A percentile compares a stretch with the other conserved stretches of the same genome.
Conservation (phyloP, 208 protist genomes). For the Naegleria gruberi region DNA sequence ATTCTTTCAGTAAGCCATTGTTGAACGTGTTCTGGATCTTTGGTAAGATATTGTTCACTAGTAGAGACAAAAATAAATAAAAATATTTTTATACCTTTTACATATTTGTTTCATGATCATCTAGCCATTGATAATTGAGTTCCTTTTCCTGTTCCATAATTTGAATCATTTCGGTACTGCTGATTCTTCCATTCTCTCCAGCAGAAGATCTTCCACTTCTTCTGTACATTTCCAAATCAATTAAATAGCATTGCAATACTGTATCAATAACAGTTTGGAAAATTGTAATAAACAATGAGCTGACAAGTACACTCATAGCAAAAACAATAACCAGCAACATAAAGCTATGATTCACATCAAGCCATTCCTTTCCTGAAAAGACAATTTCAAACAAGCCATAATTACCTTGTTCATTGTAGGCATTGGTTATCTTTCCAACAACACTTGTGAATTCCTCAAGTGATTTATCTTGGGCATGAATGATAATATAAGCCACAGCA, state of each 20-base stretch:
- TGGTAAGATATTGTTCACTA: too few species aligned
- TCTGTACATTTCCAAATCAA: neutral
- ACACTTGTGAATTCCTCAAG: neutral
- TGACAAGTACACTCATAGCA: neutral
- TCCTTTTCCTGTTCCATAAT: neutral
- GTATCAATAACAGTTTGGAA: neutral
- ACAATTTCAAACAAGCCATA: neutral
- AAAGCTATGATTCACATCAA: neutral
- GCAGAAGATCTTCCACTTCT: neutral
- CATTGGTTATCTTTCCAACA: neutral
- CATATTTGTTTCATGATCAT: too few species aligned
- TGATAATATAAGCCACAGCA: neutral
- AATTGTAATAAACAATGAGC: neutral
- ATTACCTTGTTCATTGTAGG: neutral
- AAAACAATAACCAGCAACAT: neutral
- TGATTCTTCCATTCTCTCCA: neutral
- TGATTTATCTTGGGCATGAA: neutral
- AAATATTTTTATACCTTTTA: too few species aligned
- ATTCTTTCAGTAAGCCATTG: too few species aligned
- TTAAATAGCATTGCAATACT: neutral
- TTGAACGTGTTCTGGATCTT: too few species aligned
- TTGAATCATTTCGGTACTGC: neutral
- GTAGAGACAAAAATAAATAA: too few species aligned
- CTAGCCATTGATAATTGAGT: neutral
- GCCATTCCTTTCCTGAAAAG: neutral